Evolutionary conservation across 1,139 yeast genomes (phyloP), one percentile per base, ranked within the genome.

Genomic region (Geotrichum candidum): DNA sequence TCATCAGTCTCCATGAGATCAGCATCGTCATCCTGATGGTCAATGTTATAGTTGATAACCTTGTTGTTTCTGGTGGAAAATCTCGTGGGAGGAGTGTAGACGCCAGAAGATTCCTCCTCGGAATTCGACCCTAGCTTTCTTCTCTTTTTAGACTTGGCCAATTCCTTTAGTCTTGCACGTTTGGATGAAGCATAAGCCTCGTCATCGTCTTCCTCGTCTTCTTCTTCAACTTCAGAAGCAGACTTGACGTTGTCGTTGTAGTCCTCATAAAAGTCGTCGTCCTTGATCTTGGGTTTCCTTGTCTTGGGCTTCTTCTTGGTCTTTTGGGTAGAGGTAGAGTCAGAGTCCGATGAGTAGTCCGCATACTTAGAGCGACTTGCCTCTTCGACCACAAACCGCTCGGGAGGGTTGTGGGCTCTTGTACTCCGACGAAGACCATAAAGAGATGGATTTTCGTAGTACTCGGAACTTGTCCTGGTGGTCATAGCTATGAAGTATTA

Each of bases 341-440:
- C 59, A 51, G 56, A 45, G 56, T 53, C 60, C 54, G 55, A 54
- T 45, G 60, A 35, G 15, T 31, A 41, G 52, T 57, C 60, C 33
- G 57, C 53, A 46, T 56, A 51, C 41, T 58, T 55, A 59, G 51
- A 41, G n/a, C 51, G 45, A 57, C 18, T 27, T 50, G 72, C 76
- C 38, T 75, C 78, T 29, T 75, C 80, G 46, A 78, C 76, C 11
- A 74, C 76, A 65, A 80, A 82, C 54, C 80, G 76, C 29, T 82
- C 84, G 1, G 75, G 73, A 3, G 81, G 79, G 22, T 74, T 74
- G 67, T 86, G 82, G 25, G 90, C 86, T 68, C 98, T 82, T 54
- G 88, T 86, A 45, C 96, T 88, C 69, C 98, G 82, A 73, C 98
- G 84, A 64, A 94, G 80, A 2, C 99, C 99, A 70, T 92, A 94